phyloP scores from a whole-genome alignment of 768 basidiomycete species.

The Amanita pallidorosea region DNA sequence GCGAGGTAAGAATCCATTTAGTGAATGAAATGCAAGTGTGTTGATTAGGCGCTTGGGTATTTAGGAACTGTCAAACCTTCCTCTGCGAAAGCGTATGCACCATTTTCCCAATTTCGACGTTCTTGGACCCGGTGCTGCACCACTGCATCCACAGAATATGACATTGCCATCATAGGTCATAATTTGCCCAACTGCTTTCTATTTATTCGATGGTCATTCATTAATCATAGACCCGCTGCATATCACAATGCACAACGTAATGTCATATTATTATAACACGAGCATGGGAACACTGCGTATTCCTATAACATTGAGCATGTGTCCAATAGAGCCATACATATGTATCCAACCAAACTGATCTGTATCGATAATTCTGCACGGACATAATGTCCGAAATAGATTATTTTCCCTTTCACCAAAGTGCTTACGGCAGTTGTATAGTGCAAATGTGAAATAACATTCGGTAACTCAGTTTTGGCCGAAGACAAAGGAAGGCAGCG shows the following conservation, averaged over 20 bases:
- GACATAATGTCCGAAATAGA: not conserved
- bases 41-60: slow-evolving; percentile 10
- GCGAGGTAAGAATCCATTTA: slow-evolving; percentile 27
- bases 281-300: not conserved
- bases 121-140: slow-evolving; percentile 29
- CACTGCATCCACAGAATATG: slow-evolving; percentile 47
- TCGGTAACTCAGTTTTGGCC: not conserved
- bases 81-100: slow-evolving; percentile 55
- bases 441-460: not conserved
- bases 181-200: not conserved
- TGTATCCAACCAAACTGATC: not conserved
- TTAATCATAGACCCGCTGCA: not conserved
- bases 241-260: slow-evolving; percentile 7
- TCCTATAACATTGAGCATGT: not conserved
- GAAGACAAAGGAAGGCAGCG: not conserved
- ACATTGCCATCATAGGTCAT: slow-evolving; percentile 36
- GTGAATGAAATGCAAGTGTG: not conserved
- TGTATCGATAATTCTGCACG: not conserved
- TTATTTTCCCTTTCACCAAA: not conserved
- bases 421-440: not conserved
- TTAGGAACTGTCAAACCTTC: slow-evolving; percentile 42
- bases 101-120: slow-evolving; percentile 52
- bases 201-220: slow-evolving; percentile 8
- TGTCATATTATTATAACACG: not conserved
- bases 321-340: not conserved